Percentiles rank a stretch among this genome's conserved stretches.
These are phyloP conservation scores for Peribolospora kevripleyi DNA, from an alignment of 768 basidiomycete genomes.

Conservation along the genomic window DNA sequence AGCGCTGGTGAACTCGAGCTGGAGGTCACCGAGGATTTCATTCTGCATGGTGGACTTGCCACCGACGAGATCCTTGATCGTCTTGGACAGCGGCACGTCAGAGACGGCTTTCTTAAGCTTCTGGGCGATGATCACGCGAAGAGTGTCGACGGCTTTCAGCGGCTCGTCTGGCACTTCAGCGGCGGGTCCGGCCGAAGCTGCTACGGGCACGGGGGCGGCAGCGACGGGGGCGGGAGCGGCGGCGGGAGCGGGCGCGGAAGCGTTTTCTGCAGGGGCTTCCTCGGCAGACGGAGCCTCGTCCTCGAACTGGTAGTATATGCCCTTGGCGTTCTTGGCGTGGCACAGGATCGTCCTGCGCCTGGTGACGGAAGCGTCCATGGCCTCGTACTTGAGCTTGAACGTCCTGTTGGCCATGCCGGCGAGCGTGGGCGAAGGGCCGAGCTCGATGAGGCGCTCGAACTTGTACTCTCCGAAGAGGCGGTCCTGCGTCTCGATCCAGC, in stretches of 20 bases:
- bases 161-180: conserved; percentile 69
- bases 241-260: conserved; percentile 20
- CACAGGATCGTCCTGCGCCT: conserved; percentile 61
- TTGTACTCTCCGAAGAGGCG: conserved; percentile 59
- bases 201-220: conserved; percentile 22
- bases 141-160: conserved; percentile 68
- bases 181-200: conserved; percentile 31
- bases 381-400: conserved; percentile 70
- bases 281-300: conserved; percentile 39
- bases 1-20: conserved; percentile 77
- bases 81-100: conserved; percentile 71
- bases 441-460: conserved; percentile 82
- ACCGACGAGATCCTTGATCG: conserved; percentile 93
- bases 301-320: conserved; percentile 94
- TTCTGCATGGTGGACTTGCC: conserved; percentile 98
- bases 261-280: conserved; percentile 20
- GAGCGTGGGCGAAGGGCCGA: conserved; percentile 87
- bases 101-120: conserved; percentile 87
- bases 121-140: conserved; percentile 74
- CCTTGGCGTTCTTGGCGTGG: conserved; percentile 82
- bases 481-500: conserved; percentile 99
- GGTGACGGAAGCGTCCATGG: conserved; percentile 58
- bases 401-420: conserved; percentile 85
- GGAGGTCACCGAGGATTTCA: conserved; percentile 89
- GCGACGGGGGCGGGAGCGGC: conserved; percentile 21